A percentile compares a stretch with the other conserved stretches of the same genome.
These are phyloP conservation scores for Fraxinus platypoda DNA, from an alignment of 305 asterid genomes.

Conservation along the genomic window DNA sequence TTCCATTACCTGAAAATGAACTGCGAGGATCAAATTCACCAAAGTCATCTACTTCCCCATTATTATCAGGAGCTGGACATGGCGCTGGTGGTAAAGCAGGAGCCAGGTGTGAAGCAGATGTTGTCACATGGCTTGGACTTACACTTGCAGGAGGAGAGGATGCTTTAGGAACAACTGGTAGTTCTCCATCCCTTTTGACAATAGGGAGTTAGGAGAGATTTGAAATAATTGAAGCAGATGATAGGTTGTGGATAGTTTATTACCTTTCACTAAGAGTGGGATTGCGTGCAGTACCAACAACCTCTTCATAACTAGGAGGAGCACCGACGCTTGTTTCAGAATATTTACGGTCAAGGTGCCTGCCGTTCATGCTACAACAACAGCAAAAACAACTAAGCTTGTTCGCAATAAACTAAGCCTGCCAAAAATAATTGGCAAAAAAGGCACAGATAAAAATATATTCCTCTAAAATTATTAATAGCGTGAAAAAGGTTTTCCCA, in stretches of 20 bases:
- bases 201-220: constrained; percentile 26
- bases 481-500: constrained; percentile 10
- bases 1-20: constrained; percentile 61
- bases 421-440: background rate
- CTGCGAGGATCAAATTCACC: constrained; percentile 95
- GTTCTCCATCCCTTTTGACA: constrained; percentile 68
- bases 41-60: constrained; percentile 56
- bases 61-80: constrained; percentile 33
- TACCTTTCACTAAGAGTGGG: constrained; percentile 75
- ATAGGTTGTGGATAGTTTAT: constrained; percentile 16
- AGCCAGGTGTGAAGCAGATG: constrained; percentile 39
- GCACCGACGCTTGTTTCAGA: constrained; percentile 66
- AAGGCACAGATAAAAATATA: constrained; percentile 5
- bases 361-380: constrained; percentile 29
- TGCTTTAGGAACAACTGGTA: constrained; percentile 57
- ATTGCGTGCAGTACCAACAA: constrained; percentile 62
- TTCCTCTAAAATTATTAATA: background rate
- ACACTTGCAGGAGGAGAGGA: constrained; percentile 50
- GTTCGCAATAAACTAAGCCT: constrained; percentile 17
- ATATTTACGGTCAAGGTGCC: constrained; percentile 46
- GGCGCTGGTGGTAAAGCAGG: constrained; percentile 53
- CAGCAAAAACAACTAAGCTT: constrained; percentile 22
- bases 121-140: constrained; percentile 50
- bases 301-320: constrained; percentile 90
- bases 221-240: constrained; percentile 22